Evolutionary conservation across 139 green algal genomes (phyloP).

Genomic region (Parachlorella kessleri): DNA sequence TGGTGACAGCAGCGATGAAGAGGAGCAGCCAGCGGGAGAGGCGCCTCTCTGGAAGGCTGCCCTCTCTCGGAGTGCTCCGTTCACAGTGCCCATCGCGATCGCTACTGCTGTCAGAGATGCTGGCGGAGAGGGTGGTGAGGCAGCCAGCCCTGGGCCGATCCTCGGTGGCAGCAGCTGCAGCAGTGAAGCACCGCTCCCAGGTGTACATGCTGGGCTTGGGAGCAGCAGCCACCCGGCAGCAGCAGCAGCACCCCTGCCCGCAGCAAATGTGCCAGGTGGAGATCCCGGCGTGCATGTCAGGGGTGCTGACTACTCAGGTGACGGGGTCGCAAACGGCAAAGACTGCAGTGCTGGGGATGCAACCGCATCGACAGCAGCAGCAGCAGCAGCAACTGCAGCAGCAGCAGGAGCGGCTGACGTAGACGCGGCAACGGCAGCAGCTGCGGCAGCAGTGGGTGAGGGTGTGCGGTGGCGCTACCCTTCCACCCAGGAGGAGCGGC

Average conservation of each 20-base stretch:
- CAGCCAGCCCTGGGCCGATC: background rate
- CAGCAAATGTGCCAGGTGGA: background rate
- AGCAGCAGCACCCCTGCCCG: conserved; percentile 1
- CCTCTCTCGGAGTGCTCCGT: conserved; percentile 15
- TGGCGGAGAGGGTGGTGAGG: background rate
- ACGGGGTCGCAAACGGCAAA: background rate
- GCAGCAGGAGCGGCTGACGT: background rate
- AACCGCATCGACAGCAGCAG: background rate
- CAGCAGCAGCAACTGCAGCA: background rate
- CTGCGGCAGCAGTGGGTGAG: background rate
- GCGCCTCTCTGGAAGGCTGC: conserved; percentile 23
- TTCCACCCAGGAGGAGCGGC: conserved; percentile 25
- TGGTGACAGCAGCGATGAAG: too few species aligned
- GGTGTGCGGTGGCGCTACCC: conserved; percentile 43
- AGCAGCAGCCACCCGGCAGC: background rate
- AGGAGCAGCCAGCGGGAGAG: background rate
- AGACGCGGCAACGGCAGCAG: background rate
- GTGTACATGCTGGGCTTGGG: too few species aligned
- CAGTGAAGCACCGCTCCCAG: background rate
- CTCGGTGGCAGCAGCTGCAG: background rate
- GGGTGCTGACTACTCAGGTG: too few species aligned
- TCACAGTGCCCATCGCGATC: conserved; percentile 17
- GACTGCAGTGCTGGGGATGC: background rate
- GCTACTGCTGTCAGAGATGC: background rate
- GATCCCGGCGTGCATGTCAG: too few species aligned